Percentiles rank a stretch among this genome's conserved stretches.
Evolutionary conservation across 2,329 filamentous ascomycete genomes (phyloP).

Genomic region (Apiospora rasikravindrae): DNA sequence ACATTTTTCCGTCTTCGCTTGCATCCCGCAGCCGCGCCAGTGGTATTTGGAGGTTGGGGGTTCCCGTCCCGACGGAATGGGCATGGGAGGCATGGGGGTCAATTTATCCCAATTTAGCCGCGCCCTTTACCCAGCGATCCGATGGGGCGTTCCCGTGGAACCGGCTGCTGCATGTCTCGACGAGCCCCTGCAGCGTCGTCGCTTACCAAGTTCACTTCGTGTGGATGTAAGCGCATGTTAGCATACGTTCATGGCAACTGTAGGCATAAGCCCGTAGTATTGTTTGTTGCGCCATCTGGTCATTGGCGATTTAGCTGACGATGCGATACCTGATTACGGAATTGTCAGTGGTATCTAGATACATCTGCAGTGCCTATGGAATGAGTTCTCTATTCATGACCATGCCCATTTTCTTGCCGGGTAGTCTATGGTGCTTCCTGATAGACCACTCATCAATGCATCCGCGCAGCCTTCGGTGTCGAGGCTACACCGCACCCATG

Average conservation of each 20-base stretch:
- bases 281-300: too few relatives aligned
- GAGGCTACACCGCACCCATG: too few relatives aligned
- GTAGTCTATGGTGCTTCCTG: too few relatives aligned
- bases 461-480: too few relatives aligned
- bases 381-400: too few relatives aligned
- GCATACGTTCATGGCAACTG: not conserved
- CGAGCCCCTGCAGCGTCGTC: not conserved
- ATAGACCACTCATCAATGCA: too few relatives aligned
- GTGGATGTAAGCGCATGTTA: not conserved
- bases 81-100: not conserved
- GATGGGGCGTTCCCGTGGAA: slow-evolving; percentile 11
- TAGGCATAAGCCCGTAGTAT: too few relatives aligned
- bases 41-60: not conserved
- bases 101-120: slow-evolving; percentile 29
- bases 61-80: slow-evolving; percentile 22
- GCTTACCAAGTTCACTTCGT: not conserved
- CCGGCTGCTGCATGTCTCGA: not conserved
- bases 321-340: too few relatives aligned
- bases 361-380: too few relatives aligned
- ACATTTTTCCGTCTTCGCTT: not conserved
- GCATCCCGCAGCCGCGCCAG: not conserved
- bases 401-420: too few relatives aligned
- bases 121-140: slow-evolving; percentile 22
- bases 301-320: too few relatives aligned
- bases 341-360: too few relatives aligned